Conservation (phyloP, 2,329 filamentous ascomycete species). For the Xylariaceae sp. region DNA sequence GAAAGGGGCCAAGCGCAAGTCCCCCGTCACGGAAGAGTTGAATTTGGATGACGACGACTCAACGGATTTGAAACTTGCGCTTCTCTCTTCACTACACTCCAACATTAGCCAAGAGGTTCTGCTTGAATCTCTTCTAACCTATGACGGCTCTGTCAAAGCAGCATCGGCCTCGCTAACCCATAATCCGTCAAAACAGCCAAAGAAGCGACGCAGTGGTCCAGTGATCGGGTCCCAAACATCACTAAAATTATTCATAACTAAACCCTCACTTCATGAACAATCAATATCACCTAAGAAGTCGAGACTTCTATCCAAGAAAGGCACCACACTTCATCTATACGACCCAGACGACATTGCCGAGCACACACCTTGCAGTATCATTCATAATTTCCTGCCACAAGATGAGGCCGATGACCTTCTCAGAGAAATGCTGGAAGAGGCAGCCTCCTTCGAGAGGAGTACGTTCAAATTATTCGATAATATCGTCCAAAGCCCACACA, state of each 20-base stretch:
- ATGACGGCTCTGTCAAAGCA: conserved; percentile 73
- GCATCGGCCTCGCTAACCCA: conserved; percentile 60
- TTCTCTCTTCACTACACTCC: conserved; percentile 78
- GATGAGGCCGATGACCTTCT: conserved; percentile 75
- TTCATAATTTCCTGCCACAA: conserved; percentile 83
- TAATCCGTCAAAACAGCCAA: conserved; percentile 31
- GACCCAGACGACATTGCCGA: conserved; percentile 77
- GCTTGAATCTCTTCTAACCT: conserved; percentile 76
- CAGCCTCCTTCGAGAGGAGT: conserved; percentile 68
- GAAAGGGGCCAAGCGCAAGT: conserved; percentile 56
- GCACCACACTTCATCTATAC: conserved; percentile 82
- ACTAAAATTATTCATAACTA: conserved; percentile 53
- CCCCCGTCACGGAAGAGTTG: conserved; percentile 24
- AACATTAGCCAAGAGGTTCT: conserved; percentile 65
- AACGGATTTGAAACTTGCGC: conserved; percentile 86
- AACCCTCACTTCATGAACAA: conserved; percentile 11
- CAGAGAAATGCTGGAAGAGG: conserved; percentile 73
- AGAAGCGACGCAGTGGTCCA: conserved; percentile 36
- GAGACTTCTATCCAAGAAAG: conserved; percentile 69
- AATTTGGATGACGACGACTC: conserved; percentile 64
- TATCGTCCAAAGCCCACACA: conserved; percentile 83
- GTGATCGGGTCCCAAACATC: conserved; percentile 64
- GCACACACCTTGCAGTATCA: conserved; percentile 87
- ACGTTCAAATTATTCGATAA: conserved; percentile 88
- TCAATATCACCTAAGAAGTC: conserved; percentile 43